Evolutionary conservation across 2,329 filamentous ascomycete species (phyloP).

Genomic region (Penicillium rolfsii): DNA sequence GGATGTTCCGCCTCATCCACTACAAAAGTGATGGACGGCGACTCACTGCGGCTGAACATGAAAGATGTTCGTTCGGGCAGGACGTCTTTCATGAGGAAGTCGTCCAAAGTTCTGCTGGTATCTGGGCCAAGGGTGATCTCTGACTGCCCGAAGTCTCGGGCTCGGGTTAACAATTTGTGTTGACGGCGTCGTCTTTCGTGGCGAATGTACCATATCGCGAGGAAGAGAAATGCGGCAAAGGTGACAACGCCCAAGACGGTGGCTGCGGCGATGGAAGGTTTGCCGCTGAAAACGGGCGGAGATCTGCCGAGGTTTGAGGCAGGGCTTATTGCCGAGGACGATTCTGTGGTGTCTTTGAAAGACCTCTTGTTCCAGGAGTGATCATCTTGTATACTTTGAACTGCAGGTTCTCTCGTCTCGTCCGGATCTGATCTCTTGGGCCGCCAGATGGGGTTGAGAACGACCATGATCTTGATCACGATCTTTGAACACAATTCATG

Average conservation of each 20-base stretch:
- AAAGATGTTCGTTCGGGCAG: conserved; percentile 31
- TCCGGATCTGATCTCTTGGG: too few relatives aligned
- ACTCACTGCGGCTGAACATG: conserved; percentile 35
- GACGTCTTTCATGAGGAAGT: conserved; percentile 25
- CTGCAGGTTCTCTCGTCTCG: too few relatives aligned
- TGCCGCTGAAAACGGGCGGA: conserved; percentile 13
- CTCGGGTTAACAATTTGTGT: conserved; percentile 16
- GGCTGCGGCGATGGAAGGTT: conserved; percentile 34
- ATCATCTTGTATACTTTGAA: not conserved
- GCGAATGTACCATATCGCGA: conserved; percentile 28
- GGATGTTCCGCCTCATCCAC: conserved; percentile 16
- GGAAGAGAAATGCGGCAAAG: conserved; percentile 26
- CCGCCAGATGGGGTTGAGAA: not conserved
- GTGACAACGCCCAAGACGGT: conserved; percentile 29
- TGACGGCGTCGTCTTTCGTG: conserved; percentile 24
- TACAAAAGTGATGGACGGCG: conserved; percentile 30
- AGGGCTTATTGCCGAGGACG: not conserved
- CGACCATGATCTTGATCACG: not conserved
- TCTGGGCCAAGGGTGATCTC: conserved; percentile 26
- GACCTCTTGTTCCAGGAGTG: not conserved
- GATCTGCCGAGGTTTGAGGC: not conserved
- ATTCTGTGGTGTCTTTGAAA: not conserved
- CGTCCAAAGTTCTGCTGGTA: conserved; percentile 23
- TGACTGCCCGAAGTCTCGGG: conserved; percentile 26
- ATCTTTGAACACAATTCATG: not conserved